These are phyloP conservation scores for Trifolium dubium DNA, from an alignment of 306 rosid species.

Conservation along the genomic window DNA sequence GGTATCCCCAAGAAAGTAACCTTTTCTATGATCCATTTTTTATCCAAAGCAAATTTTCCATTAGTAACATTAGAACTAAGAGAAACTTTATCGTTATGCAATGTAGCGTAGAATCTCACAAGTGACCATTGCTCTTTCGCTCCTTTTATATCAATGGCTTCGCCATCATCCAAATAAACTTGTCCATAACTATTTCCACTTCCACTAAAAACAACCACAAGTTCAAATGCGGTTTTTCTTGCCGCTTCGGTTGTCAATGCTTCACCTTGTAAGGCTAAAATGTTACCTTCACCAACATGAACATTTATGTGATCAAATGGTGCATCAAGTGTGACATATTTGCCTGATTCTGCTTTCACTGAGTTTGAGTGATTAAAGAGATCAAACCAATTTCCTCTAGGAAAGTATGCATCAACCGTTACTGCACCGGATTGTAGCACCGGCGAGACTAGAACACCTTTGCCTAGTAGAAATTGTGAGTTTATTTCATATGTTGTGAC, in stretches of 20 bases:
- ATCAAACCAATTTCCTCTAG: too few species aligned
- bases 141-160: constrained; percentile 58
- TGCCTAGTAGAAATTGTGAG: constrained; percentile 81
- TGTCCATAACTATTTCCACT: constrained; percentile 55
- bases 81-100: constrained; percentile 17
- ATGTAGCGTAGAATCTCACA: constrained; percentile 52
- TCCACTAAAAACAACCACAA: constrained; percentile 59
- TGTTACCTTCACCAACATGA: constrained; percentile 75
- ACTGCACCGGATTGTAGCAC: constrained; percentile 59
- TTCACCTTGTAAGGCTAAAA: constrained; percentile 75
- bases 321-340: constrained; percentile 62
- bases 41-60: constrained; percentile 62
- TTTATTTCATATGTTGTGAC: constrained; percentile 61
- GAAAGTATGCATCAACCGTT: constrained; percentile 40
- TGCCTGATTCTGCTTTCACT: constrained; percentile 39
- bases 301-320: constrained; percentile 78
- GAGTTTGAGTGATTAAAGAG: too few species aligned
- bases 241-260: constrained; percentile 61
- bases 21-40: constrained; percentile 64
- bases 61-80: constrained; percentile 62
- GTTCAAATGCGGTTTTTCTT: constrained; percentile 62
- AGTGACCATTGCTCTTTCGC: constrained; percentile 65
- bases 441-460: constrained; percentile 80
- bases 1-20: constrained; percentile 68
- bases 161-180: constrained; percentile 83